Base-by-base conservation (phyloP, 2,329 filamentous ascomycete species). In the Trichoderma sp. region DNA sequence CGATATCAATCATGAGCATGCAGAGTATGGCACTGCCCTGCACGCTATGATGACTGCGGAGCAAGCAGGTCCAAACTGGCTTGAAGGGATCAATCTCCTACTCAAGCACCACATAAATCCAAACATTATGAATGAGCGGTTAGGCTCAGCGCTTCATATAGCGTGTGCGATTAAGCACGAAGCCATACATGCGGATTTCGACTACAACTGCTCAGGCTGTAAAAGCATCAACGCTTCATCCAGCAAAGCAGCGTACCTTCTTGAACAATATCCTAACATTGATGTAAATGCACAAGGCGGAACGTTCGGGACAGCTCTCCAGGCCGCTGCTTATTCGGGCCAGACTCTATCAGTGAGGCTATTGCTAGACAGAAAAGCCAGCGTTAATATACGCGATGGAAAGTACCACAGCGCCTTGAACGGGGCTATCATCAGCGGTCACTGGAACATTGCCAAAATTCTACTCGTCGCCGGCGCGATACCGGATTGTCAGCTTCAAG, bases 201-300 rank as follows among this genome's bases (percentile, higher is more conserved):
- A n/a, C 7, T 2, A 1, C 0, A 0, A 3, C 0, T 43, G 39
- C 7, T 4, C 1, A 0, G 3, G 2, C 2, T 43, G 39, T 43
- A 1, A 0, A 4, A 2, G 1, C 4, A n/a, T n/a, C 17, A 43
- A n/a, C 13, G 3, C 0, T 4, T 39, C 36, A 17, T 39, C 36
- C 6, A 8, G 1, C 20, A 62, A 39, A 3, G 11, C 59, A 62
- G 17, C 3, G 3, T n/a, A 17, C 4, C 59, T 62, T 43, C 59
- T 62, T 3, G 15, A 28, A 11, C 34, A 28, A 13, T 39, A 20
- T 13, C 23, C 15, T 1, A 17, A 26, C 2, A 55, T 36, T 15
- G 9, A 68, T 12, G 50, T 68, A 20, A 58, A 68, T 28, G 50
- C 17, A 26, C 50, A 43, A 8, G 36, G 36, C 15, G 36, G 36